These are phyloP conservation scores for Chlorencoelia australis DNA, from an alignment of 2,329 filamentous ascomycete genomes.

Conservation along the genomic window DNA sequence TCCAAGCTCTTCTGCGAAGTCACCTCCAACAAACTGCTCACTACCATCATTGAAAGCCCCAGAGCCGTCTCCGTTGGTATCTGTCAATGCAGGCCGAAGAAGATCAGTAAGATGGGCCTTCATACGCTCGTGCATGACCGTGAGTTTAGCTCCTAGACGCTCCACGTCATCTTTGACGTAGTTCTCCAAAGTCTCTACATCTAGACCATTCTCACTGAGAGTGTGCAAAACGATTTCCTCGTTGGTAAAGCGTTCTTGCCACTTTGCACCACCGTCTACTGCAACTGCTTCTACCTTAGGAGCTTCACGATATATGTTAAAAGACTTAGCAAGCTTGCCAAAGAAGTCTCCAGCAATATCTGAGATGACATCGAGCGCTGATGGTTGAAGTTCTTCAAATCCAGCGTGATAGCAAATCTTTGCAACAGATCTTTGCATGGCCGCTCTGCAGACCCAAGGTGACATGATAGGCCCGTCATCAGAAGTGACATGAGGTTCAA, in stretches of 20 bases:
- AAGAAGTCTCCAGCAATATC: conserved; percentile 88
- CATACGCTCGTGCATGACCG: conserved; percentile 86
- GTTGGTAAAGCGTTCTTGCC: conserved; percentile 61
- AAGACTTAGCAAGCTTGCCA: conserved; percentile 66
- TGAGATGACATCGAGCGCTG: conserved; percentile 80
- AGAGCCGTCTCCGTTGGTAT: conserved; percentile 72
- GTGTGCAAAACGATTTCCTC: conserved; percentile 86
- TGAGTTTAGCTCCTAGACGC: conserved; percentile 66
- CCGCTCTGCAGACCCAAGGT: conserved; percentile 68
- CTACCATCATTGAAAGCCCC: conserved; percentile 92
- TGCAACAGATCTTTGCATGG: conserved; percentile 80
- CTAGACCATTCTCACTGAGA: conserved; percentile 72
- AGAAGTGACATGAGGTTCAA: conserved; percentile 79
- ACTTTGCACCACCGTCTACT: conserved; percentile 30
- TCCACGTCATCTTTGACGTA: conserved; percentile 96
- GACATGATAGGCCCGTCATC: conserved; percentile 85
- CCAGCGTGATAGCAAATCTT: conserved; percentile 95
- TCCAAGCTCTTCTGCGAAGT: conserved; percentile 94
- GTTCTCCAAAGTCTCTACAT: conserved; percentile 68
- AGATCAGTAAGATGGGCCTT: conserved; percentile 88
- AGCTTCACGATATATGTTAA: conserved; percentile 74
- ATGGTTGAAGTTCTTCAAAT: conserved; percentile 95
- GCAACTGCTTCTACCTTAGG: conserved; percentile 60
- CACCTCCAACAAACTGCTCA: conserved; percentile 91
- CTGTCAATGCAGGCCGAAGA: conserved; percentile 76